These are phyloP conservation scores for Sporothrix pseudoabietina DNA, from an alignment of 2,329 filamentous ascomycete genomes.

Conservation along the genomic window DNA sequence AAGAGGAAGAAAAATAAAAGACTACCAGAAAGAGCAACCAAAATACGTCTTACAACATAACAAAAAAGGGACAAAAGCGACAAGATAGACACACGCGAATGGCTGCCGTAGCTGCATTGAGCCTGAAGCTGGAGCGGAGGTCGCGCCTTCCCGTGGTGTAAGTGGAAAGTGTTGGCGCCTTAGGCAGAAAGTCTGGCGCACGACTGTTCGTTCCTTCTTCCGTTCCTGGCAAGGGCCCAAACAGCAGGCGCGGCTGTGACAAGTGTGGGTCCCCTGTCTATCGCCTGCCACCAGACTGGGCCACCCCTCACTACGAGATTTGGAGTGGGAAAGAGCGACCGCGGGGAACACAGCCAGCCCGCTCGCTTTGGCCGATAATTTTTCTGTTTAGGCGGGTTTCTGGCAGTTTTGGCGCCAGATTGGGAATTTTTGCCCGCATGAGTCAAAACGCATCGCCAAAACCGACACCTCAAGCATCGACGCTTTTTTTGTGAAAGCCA, in stretches of 20 bases:
- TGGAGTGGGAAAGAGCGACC: constrained; percentile 1
- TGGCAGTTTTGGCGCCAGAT: not conserved
- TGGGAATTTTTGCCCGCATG: constrained; percentile 27
- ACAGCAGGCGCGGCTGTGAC: constrained; percentile 11
- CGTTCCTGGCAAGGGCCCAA: constrained; percentile 8
- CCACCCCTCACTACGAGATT: constrained; percentile 27
- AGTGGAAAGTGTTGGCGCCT: constrained; percentile 20
- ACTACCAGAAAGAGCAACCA: not conserved
- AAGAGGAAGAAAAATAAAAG: not conserved
- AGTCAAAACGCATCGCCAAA: constrained; percentile 25
- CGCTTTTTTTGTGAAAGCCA: not conserved
- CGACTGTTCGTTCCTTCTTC: not conserved
- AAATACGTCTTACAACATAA: not conserved
- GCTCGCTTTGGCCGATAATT: constrained; percentile 21
- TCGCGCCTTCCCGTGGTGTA: not conserved
- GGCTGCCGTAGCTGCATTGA: not conserved
- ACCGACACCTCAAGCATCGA: constrained; percentile 12
- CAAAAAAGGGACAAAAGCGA: not conserved
- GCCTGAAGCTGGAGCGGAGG: constrained; percentile 2
- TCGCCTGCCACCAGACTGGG: constrained; percentile 20
- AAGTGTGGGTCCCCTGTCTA: not conserved
- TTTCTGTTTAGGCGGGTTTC: constrained; percentile 18
- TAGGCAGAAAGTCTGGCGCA: constrained; percentile 24
- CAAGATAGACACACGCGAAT: not conserved
- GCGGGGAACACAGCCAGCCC: constrained; percentile 17